Evolutionary conservation across 441 rosid species (phyloP), one percentile per base, ranked within the genome.

Genomic region (Jatropha multifida): DNA sequence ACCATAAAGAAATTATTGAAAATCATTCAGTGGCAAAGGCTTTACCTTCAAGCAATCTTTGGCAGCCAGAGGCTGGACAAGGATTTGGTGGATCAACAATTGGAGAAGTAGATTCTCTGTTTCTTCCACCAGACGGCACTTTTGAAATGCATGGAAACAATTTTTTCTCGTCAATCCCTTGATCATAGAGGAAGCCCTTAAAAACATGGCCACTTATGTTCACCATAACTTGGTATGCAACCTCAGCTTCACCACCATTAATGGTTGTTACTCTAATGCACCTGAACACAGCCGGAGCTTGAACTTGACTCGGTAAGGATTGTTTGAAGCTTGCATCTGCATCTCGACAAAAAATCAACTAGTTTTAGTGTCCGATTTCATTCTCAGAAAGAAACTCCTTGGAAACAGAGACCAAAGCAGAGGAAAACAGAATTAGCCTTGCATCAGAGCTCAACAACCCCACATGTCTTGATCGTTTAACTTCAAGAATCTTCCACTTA

Each of bases 121-220:
- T 80, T 73, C 72, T 78, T 15, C 61, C 81, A 67, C 59, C 65
- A 18, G 74, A 70, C 7, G 69, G 74, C 70, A 72, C 37, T 46
- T 81, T 74, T 0, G 91, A 79, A 71, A 79, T 78, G 67, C 85
- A 75, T 14, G 89, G 83, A 18, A 76, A 68, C 1, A 73, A 68
- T 46, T 88, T 82, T 67, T 91, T 90, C 66, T 82, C 85, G 77
- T 88, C 94, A 71, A 80, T 81, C 55, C 99, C 98, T 82, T 89
- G 96, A 82, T 89, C 94, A 61, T 95, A 93, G 42, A 95, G 87
- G 77, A 93, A 83, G 66, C 99, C 99, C 84, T 92, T 93, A 70
- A 92, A 95, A 20, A 95, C 86, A 78, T 85, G 98, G 18, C 99
- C 97, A 12, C 95, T 91, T 64, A 95, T 95, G 74, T 90, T 92